These are phyloP conservation scores for Bipolaris victoriae DNA, from an alignment of 2,329 filamentous ascomycete species.

Conservation along the genomic window DNA sequence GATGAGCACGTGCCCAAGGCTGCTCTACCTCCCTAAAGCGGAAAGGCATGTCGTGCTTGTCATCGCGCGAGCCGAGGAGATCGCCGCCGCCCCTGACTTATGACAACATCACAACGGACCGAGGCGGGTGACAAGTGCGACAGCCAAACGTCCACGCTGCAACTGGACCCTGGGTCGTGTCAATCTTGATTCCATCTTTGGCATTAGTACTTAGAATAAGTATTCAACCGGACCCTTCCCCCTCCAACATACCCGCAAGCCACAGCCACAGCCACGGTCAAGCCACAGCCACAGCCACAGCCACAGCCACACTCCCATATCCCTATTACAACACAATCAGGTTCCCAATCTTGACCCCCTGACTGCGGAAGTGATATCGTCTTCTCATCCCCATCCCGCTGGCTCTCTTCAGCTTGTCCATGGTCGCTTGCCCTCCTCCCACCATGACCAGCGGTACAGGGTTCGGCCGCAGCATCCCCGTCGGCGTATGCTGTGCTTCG, in stretches of 20 bases:
- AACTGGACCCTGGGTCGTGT: too few relatives aligned
- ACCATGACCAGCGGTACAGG: constrained; percentile 86
- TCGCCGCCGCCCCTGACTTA: constrained; percentile 2
- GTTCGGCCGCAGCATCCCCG: constrained; percentile 71
- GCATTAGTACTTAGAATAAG: background rate
- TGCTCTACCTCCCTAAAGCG: constrained; percentile 1
- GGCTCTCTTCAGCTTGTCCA: constrained; percentile 67
- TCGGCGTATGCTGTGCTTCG: constrained; percentile 71
- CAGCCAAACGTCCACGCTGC: too few relatives aligned
- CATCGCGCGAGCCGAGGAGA: background rate
- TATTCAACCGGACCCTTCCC: background rate
- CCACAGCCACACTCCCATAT: background rate
- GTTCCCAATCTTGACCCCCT: constrained; percentile 80
- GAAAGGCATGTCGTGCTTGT: background rate
- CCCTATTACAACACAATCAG: constrained; percentile 65
- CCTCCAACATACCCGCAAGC: background rate
- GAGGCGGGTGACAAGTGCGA: background rate
- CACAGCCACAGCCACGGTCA: background rate
- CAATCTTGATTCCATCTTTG: too few relatives aligned
- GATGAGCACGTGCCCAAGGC: background rate
- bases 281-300: background rate
- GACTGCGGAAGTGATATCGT: constrained; percentile 79
- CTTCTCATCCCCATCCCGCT: constrained; percentile 75
- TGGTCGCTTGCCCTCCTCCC: constrained; percentile 68
- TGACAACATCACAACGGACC: background rate